These are phyloP conservation scores for Epichloe sibirici DNA, from an alignment of 2,329 filamentous ascomycete species.

Conservation along the genomic window DNA sequence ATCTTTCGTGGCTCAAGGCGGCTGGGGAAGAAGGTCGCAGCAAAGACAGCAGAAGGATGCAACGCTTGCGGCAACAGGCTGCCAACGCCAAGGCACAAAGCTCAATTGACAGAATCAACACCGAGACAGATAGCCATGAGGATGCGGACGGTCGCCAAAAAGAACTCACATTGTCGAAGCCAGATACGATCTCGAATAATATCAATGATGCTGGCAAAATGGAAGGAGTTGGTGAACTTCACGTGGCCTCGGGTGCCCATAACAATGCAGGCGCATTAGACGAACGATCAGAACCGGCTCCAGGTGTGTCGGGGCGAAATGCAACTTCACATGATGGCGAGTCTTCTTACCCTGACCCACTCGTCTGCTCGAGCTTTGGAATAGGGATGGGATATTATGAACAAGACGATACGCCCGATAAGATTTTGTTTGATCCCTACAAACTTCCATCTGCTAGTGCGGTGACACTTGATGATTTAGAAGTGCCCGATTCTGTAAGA, in stretches of 20 bases:
- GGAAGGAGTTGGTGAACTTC: not conserved
- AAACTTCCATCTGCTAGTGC: slow-evolving; percentile 36
- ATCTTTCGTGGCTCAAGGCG: slow-evolving; percentile 66
- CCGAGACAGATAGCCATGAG: slow-evolving; percentile 12
- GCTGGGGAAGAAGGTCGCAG: slow-evolving; percentile 45
- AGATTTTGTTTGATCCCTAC: slow-evolving; percentile 48
- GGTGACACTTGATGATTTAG: slow-evolving; percentile 29
- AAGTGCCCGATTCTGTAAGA: slow-evolving; percentile 42
- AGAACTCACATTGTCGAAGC: not conserved
- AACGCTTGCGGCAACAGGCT: slow-evolving; percentile 41
- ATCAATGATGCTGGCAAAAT: not conserved
- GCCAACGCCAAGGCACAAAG: slow-evolving; percentile 44
- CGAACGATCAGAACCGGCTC: not conserved
- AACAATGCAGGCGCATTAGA: not conserved
- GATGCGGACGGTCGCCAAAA: slow-evolving; percentile 4
- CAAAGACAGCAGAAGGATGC: slow-evolving; percentile 45
- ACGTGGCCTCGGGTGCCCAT: not conserved
- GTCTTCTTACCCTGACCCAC: slow-evolving; percentile 36
- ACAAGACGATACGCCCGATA: slow-evolving; percentile 43
- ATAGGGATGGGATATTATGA: slow-evolving; percentile 51
- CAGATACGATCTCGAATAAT: not conserved
- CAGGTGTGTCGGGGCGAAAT: not conserved
- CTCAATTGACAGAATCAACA: slow-evolving; percentile 17
- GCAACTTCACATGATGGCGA: slow-evolving; percentile 11
- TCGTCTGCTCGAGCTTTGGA: slow-evolving; percentile 32